Evolutionary conservation across 345 rosid genomes (phyloP), one percentile per base, ranked within the genome.

Genomic region (Eucalyptus victrix): DNA sequence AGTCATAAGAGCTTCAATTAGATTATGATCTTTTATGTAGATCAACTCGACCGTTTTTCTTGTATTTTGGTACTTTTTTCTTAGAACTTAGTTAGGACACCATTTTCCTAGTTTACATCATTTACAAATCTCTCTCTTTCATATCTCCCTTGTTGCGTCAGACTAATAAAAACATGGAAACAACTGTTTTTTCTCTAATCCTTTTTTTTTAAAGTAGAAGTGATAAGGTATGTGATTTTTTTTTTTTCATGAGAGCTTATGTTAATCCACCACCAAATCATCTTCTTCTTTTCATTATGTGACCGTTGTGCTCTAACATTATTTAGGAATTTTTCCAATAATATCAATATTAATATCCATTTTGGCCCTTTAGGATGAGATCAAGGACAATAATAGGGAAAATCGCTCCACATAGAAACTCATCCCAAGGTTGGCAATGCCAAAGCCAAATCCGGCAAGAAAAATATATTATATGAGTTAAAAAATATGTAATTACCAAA

Each of bases 301-400:
- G 69, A 62, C 69, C 34, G 34, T 30, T 62, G 9, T 6, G 69
- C 69, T 13, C 69, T 62, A 30, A 28, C 69, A 28, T 62, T 30
- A 30, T 62, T 62, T 62, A 62, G 34, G 34, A 62, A 62, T 12
- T 30, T 62, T 62, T 62, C 69, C 34, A 62, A 62, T 72, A 89
- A 90, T 88, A 28, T 28, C 9, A 28, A 88, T 89, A 65, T 54
- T 88, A 88, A 86, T 88, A 56, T 87, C 91, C 86, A 88, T 93
- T 80, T 76, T 51, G 47, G 26, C 91, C 90, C 88, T 91, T 80
- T 40, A 90, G 49, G 80, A 54, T 49, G 42, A 53, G 51, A 45
- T 69, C 88, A 87, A 86, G 40, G 42, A 67, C 21, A 1, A 67
- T 67, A 17, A 3, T 32, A 67, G 80, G 80, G 40, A 32, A 67